Evolutionary conservation across 371 early-diverging fungal genomes (phyloP).

Genomic region (Rhizopus delemar): DNA sequence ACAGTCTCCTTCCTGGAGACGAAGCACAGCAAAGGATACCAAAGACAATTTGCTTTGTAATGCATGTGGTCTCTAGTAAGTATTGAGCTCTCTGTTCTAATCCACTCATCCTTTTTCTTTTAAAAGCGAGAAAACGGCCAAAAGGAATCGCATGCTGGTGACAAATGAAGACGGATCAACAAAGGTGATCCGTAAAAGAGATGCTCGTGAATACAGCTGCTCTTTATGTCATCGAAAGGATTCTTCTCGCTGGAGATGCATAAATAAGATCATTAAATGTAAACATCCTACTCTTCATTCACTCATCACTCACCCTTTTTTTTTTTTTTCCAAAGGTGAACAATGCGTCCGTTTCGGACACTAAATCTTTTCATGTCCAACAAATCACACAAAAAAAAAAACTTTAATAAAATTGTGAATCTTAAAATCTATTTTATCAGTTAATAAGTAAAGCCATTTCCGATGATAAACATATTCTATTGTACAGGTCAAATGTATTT

Average conservation of each 20-base stretch:
- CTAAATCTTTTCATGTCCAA: background rate
- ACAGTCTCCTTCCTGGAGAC: constrained; percentile 94
- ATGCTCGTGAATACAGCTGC: constrained; percentile 12
- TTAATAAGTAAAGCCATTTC: too few species aligned
- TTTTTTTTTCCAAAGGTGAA: too few species aligned
- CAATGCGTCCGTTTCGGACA: too few species aligned
- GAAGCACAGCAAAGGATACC: constrained; percentile 62
- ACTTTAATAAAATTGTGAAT: too few species aligned
- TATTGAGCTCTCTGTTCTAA: constrained; percentile 11
- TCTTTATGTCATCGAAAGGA: constrained; percentile 8
- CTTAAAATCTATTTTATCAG: too few species aligned
- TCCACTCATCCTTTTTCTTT: constrained; percentile 2
- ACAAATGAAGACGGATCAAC: constrained; percentile 15
- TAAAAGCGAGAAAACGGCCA: constrained; percentile 15
- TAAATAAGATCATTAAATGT: background rate
- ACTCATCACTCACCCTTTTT: too few species aligned
- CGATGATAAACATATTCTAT: too few species aligned
- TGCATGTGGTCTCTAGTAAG: constrained; percentile 94
- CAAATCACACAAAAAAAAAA: too few species aligned
- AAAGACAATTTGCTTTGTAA: constrained; percentile 79
- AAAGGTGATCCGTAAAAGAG: constrained; percentile 24
- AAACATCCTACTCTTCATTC: background rate
- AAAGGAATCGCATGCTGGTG: constrained; percentile 23
- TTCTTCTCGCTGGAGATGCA: constrained; percentile 27
- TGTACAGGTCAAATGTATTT: too few species aligned